Base-by-base conservation (phyloP, 1,284 basidiomycete species). In the Heterobasidion parviporum region DNA sequence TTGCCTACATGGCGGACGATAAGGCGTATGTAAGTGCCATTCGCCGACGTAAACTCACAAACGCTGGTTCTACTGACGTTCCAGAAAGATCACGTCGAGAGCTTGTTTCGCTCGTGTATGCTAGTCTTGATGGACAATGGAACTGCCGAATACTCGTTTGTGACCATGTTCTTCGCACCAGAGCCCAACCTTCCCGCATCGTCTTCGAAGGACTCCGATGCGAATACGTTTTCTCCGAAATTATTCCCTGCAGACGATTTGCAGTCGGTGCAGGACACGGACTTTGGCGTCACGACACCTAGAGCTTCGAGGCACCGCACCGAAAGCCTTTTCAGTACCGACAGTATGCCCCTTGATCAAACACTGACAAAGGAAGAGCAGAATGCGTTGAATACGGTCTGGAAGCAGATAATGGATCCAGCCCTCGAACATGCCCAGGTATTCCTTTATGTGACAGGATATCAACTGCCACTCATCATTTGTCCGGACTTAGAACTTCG, bases 71-170 rank as follows among this genome's bases (percentile, higher is more conserved):
- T 14, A 48, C 35, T 34, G 12, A 36, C 26, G 16, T 41, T 20
- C 48, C 68, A 97, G 94, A 89, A 84, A 82, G 86, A 88, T 63
- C 83, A 89, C 0, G 68, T 88, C 0, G 95, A 98, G 70, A 85
- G 85, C 0, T 73, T 96, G 12, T 79, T 94, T 61, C 83, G 94
- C 18, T 96, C 94, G 0, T 73, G 93, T 46, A 71, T 92, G 56
- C 75, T 98, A 49, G 94, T 96, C 49, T 81, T 98, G 56, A 85
- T 95, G 80, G 94, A 97, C 73, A 98, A 98, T 65, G 87, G 89
- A 1, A 89, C 89, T 1, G 83, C 92, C 43, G 94, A 98, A 70
- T 95, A 94, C 68, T 79, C 85, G 1, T 98, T 98, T 64, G 72
- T 96, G 48, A 81, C 84, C 4, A 73, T 82, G 0, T 98, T 98